A percentile compares a stretch with the other conserved stretches of the same genome.
These are phyloP conservation scores for Globisporangium canariense DNA, from an alignment of 352 stramenopile species.

Conservation along the genomic window DNA sequence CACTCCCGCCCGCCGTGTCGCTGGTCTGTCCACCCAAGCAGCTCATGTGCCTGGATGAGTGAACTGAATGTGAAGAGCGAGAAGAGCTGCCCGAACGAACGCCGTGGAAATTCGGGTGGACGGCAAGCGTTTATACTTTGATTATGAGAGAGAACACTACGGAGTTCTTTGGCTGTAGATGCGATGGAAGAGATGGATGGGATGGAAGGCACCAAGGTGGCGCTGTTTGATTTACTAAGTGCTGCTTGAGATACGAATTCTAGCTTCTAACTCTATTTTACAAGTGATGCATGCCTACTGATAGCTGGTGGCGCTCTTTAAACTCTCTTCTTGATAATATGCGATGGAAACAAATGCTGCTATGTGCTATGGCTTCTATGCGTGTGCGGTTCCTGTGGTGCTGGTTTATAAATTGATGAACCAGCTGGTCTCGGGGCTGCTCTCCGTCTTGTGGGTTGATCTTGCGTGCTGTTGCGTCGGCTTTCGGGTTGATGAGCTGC, in stretches of 20 bases:
- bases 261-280: not conserved
- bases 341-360: not conserved
- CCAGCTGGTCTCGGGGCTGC: not conserved
- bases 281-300: slow-evolving; percentile 5
- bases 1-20: slow-evolving; percentile 6
- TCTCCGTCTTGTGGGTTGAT: not conserved
- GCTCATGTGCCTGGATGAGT: not conserved
- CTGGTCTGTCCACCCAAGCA: not conserved
- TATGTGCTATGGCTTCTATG: not conserved
- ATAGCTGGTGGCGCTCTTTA: too few species aligned
- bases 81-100: not conserved
- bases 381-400: not conserved
- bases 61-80: slow-evolving; percentile 7
- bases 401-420: slow-evolving; percentile 4
- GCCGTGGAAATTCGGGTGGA: slow-evolving; percentile 1
- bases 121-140: not conserved
- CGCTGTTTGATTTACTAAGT: not conserved
- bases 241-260: not conserved
- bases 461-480: slow-evolving; percentile 6
- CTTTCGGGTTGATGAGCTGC: not conserved
- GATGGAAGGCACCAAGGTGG: not conserved
- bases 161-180: too few species aligned
- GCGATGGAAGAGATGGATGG: not conserved
- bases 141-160: not conserved
- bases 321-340: slow-evolving; percentile 1